Base-by-base conservation (phyloP, 2,329 filamentous ascomycete genomes). In the Teratosphaeria pseudoeucalypti region DNA sequence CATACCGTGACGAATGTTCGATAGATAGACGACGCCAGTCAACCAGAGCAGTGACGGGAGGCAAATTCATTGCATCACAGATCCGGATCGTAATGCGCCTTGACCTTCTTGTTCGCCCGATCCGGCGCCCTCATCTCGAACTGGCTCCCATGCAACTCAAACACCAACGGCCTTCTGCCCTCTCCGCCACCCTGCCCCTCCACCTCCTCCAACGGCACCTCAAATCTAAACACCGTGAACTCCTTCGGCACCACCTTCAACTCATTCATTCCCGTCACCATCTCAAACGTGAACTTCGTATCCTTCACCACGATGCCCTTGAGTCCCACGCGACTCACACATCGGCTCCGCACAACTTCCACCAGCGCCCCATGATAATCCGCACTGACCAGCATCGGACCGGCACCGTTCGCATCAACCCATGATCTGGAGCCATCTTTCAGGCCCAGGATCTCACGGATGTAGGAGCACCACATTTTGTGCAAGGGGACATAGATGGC, bases 321-420 rank as follows among this genome's bases (percentile, higher is more conserved):
- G 58, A 92, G 75, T 0, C 94, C 92, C 0, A 99, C 92, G 16
- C 92, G 81, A 58, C 88, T 85, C 16, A 87, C 83, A 72, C 92
- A 96, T 34, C 83, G 77, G 72, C 91, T 94, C 66, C 92, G 78
- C 58, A 92, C 88, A 26, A 97, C 90, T 75, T 91, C 85, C 23
- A 96, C 73, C 66, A 85, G 78, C 16, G 92, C 92, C 1, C 94
- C 94, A 72, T 97, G 92, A 68, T 91, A 92, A 74, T 99, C 94
- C 1, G 92, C 92, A 60, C 87, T 90, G 53, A 84, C 85, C 37
- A 99, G 77, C 73, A 94, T 88, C 4, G 88, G 75, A 0, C 78
- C 87, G 5, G 86, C 88, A 2, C 86, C 81, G 6, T 74, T 75
- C 2, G 82, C 76, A 0, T 82, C 83, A 19, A 86, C 79, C 0